phyloP scores from a whole-genome alignment of 768 basidiomycete genomes.

The Agaricus blazei region DNA sequence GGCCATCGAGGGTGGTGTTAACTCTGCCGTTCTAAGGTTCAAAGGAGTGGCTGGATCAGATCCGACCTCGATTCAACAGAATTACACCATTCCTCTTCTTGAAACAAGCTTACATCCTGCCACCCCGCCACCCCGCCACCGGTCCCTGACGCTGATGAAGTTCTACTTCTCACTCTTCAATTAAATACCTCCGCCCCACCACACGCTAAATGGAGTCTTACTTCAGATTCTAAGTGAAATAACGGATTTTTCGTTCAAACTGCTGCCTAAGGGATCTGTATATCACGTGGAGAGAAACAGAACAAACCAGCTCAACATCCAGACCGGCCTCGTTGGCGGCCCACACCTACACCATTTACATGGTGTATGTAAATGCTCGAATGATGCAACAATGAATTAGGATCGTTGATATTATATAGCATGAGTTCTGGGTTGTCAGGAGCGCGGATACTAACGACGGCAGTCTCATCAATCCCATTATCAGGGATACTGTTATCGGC shows the following conservation, averaged over 20 bases:
- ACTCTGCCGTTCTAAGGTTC: constrained; percentile 43
- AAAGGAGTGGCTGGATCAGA: constrained; percentile 28
- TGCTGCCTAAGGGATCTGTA: constrained; percentile 45
- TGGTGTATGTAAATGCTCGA: constrained; percentile 19
- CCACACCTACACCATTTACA: constrained; percentile 38
- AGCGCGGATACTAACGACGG: constrained; percentile 27
- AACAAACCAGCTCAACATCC: constrained; percentile 28
- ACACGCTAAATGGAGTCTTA: constrained; percentile 26
- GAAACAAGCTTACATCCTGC: not conserved
- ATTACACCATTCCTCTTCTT: constrained; percentile 16
- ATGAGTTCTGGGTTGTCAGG: constrained; percentile 39
- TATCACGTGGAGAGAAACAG: constrained; percentile 42
- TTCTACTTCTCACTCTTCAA: not conserved
- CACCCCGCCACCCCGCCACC: no score
- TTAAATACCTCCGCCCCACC: not conserved
- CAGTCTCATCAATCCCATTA: constrained; percentile 39
- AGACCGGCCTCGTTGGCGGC: constrained; percentile 29
- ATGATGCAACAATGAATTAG: not conserved
- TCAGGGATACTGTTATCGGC: constrained; percentile 28
- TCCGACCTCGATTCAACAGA: constrained; percentile 15
- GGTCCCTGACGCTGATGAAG: not conserved
- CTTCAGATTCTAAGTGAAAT: constrained; percentile 57
- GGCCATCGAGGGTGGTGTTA: constrained; percentile 25
- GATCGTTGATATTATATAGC: constrained; percentile 19
- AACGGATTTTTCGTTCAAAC: constrained; percentile 32